Base-by-base conservation (phyloP, 2,329 filamentous ascomycete species). In the Orbilia quercus region DNA sequence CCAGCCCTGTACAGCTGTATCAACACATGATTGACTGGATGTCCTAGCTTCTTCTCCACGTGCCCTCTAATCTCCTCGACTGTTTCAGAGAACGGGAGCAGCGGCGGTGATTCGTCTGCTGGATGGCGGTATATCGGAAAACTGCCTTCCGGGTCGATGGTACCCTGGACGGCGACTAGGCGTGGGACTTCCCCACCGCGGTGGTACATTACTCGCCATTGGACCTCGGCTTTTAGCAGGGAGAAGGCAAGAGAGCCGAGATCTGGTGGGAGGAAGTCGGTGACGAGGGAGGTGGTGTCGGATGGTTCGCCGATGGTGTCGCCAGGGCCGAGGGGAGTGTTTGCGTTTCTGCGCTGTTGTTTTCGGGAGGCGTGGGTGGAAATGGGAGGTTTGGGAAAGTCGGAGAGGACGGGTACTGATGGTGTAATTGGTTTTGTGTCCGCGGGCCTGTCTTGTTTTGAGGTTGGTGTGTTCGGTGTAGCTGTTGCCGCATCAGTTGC, bases 81-180 rank as follows among this genome's bases (percentile, higher is more conserved):
- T 0, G 87, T 88, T 0, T 88, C 83, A 0, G 91, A 90, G 81
- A 96, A 98, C 1, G 88, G 84, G 0, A 89, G 82, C 12, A 97
- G 81, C 0, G 91, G 88, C 0, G 93, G 90, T 0, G 91, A 91
- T 79, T 96, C 91, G 79, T 99, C 95, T 2, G 92, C 87, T 47
- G 95, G 95, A 80, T 98, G 95, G 12, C 95, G 90, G 80, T 99
- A 99, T n/a, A 98, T 85, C 20, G 95, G 95, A 80, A 91, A 89
- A 75, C 84, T 77, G 60, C 91, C 91, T 77, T 94, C 88, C 0
- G 83, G 79, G 40, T 84, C 84, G 28, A 92, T 83, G 14, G 85
- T 83, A 2, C 93, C 95, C 80, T 98, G 93, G 18, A 96, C 92
- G 53, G 92, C 92, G 5, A 98, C 91, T 1, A 97, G 86, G 38